phyloP scores from a whole-genome alignment of 2,329 filamentous ascomycete genomes.

The Penicillium sp. region DNA sequence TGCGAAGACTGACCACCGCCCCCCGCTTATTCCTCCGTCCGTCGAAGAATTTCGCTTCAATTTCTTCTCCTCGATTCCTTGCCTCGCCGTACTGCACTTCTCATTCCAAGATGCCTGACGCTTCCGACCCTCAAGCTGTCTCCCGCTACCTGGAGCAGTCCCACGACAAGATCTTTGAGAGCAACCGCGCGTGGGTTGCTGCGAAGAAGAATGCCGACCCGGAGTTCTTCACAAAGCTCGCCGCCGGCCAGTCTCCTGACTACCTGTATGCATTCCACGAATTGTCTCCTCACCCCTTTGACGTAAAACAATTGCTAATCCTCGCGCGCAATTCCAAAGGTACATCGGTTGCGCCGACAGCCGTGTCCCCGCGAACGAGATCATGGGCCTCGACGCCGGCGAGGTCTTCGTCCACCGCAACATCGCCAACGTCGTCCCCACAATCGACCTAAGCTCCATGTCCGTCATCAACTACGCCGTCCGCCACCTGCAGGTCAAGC shows the following conservation, averaged over 20 bases:
- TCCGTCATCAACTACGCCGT: constrained; percentile 41
- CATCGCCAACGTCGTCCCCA: constrained; percentile 40
- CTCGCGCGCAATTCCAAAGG: constrained; percentile 12
- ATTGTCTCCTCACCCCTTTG: neutral
- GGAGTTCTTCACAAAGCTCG: constrained; percentile 68
- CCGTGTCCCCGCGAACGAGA: constrained; percentile 39
- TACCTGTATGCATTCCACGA: constrained; percentile 55
- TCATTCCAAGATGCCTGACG: neutral
- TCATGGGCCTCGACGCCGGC: constrained; percentile 38
- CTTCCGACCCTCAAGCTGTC: constrained; percentile 5
- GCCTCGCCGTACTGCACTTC: constrained; percentile 2
- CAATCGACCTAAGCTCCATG: constrained; percentile 36
- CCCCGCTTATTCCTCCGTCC: constrained; percentile 1
- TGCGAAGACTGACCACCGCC: neutral
- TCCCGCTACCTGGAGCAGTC: constrained; percentile 44
- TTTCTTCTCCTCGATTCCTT: neutral
- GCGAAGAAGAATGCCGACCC: constrained; percentile 61
- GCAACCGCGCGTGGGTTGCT: constrained; percentile 70
- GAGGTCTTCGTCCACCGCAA: constrained; percentile 42
- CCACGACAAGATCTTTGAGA: constrained; percentile 71
- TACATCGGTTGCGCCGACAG: constrained; percentile 44
- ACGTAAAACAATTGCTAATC: neutral
- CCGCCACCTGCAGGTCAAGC: constrained; percentile 58
- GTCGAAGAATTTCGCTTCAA: neutral
- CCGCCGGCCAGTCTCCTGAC: constrained; percentile 69